Evolutionary conservation across 371 early-diverging fungal species (phyloP), one percentile per base, ranked within the genome.

Genomic region (Nosema granulosis): DNA sequence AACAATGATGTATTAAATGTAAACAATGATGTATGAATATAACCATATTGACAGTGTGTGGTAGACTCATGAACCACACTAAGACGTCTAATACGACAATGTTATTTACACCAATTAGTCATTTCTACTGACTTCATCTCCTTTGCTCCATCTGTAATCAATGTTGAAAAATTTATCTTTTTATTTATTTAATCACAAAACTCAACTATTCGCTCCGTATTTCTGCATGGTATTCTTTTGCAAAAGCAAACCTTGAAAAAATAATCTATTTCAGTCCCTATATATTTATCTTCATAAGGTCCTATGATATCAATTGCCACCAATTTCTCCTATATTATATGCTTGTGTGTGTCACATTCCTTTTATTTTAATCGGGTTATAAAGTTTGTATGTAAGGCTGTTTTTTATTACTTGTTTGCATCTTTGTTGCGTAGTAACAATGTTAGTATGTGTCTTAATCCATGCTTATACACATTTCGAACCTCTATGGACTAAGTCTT

Each of bases 231-330:
- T 3, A 58, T 6, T 26, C 24, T 26, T 18, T 58, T 26, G 2
- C 29, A 26, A 26, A 58, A 58, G 2, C 6, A 26, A 29, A 29
- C 11, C 18, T 32, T 58, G 3, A 12, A 22, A 58, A 58, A 58
- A 58, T 28, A 58, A 58, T 58, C 59, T 20, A 58, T 58, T 58
- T 26, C 37, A 11, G 63, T 38, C 20, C 13, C 29, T 18, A 63
- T 37, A 35, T 63, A 63, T 34, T 13, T 35, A 35, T 37, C 38
- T 37, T 63, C 63, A n/a, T 37, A 37, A 3, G 63, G 63, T 35
- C 63, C 63, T 63, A n/a, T 37, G 20, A 37, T 37, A 38, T 63
- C 32, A 63, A 63, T 31, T 37, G 3, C 38, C 3, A 63, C 63
- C 3, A 31, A 31, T 63, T n/a, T 63, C 63, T 34, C 63, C 63